Percentiles rank a stretch among this genome's conserved stretches.
phyloP scores from a whole-genome alignment of 2,329 filamentous ascomycete species.

The Scedosporium boydii region DNA sequence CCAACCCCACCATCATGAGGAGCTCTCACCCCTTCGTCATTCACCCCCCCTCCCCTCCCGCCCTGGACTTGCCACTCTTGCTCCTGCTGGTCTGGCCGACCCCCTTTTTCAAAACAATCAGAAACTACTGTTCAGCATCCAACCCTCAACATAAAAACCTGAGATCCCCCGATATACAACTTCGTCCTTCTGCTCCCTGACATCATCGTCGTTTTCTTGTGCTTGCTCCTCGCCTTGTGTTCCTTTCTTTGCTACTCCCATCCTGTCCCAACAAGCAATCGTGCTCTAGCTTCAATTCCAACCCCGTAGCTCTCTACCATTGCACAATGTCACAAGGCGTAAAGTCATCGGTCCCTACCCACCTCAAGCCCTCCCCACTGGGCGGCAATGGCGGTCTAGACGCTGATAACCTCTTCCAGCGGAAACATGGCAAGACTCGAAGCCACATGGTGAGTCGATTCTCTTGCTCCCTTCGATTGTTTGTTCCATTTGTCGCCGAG shows the following conservation, averaged over 20 bases:
- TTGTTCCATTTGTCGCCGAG: not conserved
- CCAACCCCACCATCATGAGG: slow-evolving; percentile 59
- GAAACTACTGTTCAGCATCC: not conserved
- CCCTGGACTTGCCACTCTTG: not conserved
- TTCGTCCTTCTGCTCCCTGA: not conserved
- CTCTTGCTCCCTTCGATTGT: slow-evolving; percentile 1
- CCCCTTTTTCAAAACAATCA: not conserved
- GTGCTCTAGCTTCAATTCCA: not conserved
- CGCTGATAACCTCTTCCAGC: slow-evolving; percentile 29
- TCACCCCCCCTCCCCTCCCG: not conserved
- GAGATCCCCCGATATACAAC: not conserved
- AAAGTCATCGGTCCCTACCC: slow-evolving; percentile 63
- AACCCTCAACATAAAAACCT: not conserved
- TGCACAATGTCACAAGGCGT: slow-evolving; percentile 46
- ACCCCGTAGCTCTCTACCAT: not conserved
- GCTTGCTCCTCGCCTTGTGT: not conserved
- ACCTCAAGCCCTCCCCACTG: slow-evolving; percentile 58
- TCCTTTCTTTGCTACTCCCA: not conserved
- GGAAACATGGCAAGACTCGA: slow-evolving; percentile 77
- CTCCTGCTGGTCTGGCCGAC: not conserved
- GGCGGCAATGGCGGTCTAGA: slow-evolving; percentile 29
- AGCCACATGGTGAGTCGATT: slow-evolving; percentile 64
- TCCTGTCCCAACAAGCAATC: not conserved
- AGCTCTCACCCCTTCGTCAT: not conserved
- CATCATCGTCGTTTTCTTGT: not conserved